Base-by-base conservation (phyloP, 495 filamentous ascomycete genomes). In the Cenococcum geophilum region DNA sequence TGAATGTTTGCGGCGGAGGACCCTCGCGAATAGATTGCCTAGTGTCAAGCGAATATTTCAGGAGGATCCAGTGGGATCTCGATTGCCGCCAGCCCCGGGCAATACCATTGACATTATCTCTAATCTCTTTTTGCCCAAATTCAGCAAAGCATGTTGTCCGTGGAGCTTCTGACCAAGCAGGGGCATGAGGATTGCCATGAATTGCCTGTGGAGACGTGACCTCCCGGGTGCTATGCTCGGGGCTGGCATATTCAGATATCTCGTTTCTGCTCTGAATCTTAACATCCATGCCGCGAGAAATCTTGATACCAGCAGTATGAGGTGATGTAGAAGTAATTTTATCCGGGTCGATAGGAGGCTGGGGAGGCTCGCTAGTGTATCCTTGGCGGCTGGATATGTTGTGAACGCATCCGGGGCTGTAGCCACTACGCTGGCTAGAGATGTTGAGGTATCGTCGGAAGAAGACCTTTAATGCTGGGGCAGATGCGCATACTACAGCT, bases 391-490 rank as follows among this genome's bases (percentile, higher is more conserved):
- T 53, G 58, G 55, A 45, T 21, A 10, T 11, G 18, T 48, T 48
- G 5, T 12, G 23, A 18, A 27, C 21, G 21, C 32, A 32, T 14
- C 22, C 37, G 8, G 18, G 20, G 12, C 36, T 43, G 37, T 32
- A 22, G 20, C 43, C 27, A 36, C 37, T 57, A 11, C 55, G 49
- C 37, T 58, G 42, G 22, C 22, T n/a, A 6, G 64, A 61, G 20
- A 62, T 35, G 42, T 64, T 64, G 50, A 71, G 57, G 63, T 73
- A 71, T 10, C 61, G 50, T 0, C 61, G 50, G 56, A 73, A 71
- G 62, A 74, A 68, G 49, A 70, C 67, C 16, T 72, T 70, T 5
- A 72, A 59, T 4, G 68, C 68, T 0, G 71, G 71, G 0, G 67
- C 70, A n/a, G 60, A 71, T 0, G 70, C 71, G 54, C 66, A 71